Conservation (phyloP, 768 basidiomycete genomes). For the Boletus rubroflammeus region DNA sequence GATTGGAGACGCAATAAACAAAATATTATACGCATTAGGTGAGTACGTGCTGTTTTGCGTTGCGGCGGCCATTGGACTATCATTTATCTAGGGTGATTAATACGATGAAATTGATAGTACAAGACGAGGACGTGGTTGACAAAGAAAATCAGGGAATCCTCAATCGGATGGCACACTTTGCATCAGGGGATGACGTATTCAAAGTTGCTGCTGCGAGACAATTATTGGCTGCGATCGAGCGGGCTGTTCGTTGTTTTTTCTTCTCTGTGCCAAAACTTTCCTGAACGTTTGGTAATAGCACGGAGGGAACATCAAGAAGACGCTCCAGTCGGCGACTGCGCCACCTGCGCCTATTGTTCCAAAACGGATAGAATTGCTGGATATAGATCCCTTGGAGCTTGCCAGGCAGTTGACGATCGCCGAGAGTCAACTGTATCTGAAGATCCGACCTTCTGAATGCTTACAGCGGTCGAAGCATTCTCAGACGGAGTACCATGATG, state of each 20-base stretch:
- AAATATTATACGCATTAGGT: conserved; percentile 57
- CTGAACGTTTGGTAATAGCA: conserved; percentile 15
- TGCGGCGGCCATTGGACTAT: not conserved
- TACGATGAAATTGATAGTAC: conserved; percentile 58
- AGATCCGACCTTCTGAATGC: conserved; percentile 60
- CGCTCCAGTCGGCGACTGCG: conserved; percentile 33
- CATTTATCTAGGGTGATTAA: conserved; percentile 52
- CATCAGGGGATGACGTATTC: conserved; percentile 39
- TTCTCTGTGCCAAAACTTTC: not conserved
- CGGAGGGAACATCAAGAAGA: conserved; percentile 35
- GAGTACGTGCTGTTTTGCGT: conserved; percentile 11
- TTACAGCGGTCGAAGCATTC: conserved; percentile 52
- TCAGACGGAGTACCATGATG: conserved; percentile 41
- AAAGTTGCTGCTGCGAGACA: conserved; percentile 46
- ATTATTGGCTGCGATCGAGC: conserved; percentile 45
- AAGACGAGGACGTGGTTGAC: conserved; percentile 50
- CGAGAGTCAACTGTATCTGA: conserved; percentile 56
- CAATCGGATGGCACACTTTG: conserved; percentile 51
- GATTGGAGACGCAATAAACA: conserved; percentile 61
- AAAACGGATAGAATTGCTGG: conserved; percentile 49
- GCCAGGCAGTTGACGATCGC: conserved; percentile 67
- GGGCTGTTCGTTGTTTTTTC: conserved; percentile 39
- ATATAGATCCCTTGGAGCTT: conserved; percentile 61
- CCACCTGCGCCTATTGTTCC: conserved; percentile 50
- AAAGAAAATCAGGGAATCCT: conserved; percentile 52